Percentiles rank a stretch among this genome's conserved stretches.
Conservation (phyloP, 2,329 filamentous ascomycete species). For the Aureobasidium mangrovei region DNA sequence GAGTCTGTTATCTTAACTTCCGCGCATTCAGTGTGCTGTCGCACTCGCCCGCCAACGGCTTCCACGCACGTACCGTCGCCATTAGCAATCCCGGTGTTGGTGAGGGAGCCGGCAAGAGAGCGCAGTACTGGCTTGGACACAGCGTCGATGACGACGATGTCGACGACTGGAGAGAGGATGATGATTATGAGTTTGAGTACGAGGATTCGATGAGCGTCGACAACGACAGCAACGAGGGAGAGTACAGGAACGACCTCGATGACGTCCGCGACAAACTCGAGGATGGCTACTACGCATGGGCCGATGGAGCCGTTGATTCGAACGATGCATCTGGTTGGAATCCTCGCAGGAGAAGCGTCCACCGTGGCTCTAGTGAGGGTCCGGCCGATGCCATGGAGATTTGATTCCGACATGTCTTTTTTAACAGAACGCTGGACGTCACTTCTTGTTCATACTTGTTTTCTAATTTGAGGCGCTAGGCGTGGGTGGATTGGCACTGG, state of each 20-base stretch:
- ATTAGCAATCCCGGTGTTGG: slow-evolving; percentile 35
- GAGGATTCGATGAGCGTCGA: slow-evolving; percentile 14
- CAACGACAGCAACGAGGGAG: slow-evolving; percentile 25
- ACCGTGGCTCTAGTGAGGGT: slow-evolving; percentile 16
- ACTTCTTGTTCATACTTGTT: too few species aligned
- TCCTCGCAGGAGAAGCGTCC: slow-evolving; percentile 7
- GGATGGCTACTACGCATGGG: slow-evolving; percentile 23
- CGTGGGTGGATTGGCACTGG: too few species aligned
- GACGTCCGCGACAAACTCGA: slow-evolving; percentile 28
- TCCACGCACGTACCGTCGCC: slow-evolving; percentile 34
- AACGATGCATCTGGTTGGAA: slow-evolving; percentile 17
- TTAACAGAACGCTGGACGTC: too few species aligned
- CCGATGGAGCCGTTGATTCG: slow-evolving; percentile 20
- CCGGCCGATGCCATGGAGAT: slow-evolving; percentile 18
- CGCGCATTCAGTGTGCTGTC: slow-evolving; percentile 75
- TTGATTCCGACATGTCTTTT: background rate
- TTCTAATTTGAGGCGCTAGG: too few species aligned
- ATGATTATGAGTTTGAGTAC: slow-evolving; percentile 25
- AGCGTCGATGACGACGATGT: slow-evolving; percentile 16
- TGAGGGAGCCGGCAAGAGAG: slow-evolving; percentile 65
- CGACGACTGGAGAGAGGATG: slow-evolving; percentile 19
- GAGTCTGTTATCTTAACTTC: slow-evolving; percentile 88
- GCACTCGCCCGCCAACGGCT: slow-evolving; percentile 47
- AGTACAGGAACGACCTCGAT: slow-evolving; percentile 26
- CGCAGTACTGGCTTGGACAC: slow-evolving; percentile 80